Percentiles rank a stretch among this genome's conserved stretches.
phyloP scores from a whole-genome alignment of 2,329 filamentous ascomycete species.

The Talaromyces sp. region DNA sequence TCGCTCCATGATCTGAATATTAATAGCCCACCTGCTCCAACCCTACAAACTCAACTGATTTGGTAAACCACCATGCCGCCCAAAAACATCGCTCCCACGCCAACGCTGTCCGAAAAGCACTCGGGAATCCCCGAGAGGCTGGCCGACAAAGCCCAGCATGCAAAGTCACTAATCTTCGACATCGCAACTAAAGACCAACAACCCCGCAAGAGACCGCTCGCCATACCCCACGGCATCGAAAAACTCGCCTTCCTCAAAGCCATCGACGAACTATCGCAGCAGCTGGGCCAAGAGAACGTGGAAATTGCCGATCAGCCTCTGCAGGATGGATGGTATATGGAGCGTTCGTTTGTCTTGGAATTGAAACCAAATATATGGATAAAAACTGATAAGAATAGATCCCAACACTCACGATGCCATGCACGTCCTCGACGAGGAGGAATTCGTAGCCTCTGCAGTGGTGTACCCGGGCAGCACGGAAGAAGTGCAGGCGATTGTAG shows the following conservation, averaged over 20 bases:
- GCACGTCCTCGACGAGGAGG: conserved; percentile 11
- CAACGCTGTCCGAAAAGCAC: conserved; percentile 8
- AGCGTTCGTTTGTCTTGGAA: neutral
- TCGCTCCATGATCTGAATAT: too few species aligned
- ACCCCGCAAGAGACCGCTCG: neutral
- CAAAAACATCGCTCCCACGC: conserved; percentile 2
- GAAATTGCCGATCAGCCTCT: conserved; percentile 40
- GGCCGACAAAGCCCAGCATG: conserved; percentile 7
- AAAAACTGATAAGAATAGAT: conserved; percentile 1
- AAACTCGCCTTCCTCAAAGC: conserved; percentile 29
- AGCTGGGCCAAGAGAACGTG: conserved; percentile 35
- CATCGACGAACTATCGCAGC: conserved; percentile 30
- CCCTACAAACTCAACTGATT: neutral
- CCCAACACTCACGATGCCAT: conserved; percentile 13
- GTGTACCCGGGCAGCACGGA: conserved; percentile 9
- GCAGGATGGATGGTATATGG: conserved; percentile 31
- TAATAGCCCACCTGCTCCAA: too few species aligned
- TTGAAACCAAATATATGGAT: neutral
- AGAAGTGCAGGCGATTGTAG: conserved; percentile 15
- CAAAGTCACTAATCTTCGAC: conserved; percentile 8
- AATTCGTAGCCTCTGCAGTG: conserved; percentile 9
- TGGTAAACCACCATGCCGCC: neutral
- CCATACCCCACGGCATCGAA: conserved; percentile 37
- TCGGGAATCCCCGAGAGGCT: conserved; percentile 9
- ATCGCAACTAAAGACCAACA: conserved; percentile 8